Conservation (phyloP, 2,329 filamentous ascomycete species). For the Cadophora luteo-olivacea region DNA sequence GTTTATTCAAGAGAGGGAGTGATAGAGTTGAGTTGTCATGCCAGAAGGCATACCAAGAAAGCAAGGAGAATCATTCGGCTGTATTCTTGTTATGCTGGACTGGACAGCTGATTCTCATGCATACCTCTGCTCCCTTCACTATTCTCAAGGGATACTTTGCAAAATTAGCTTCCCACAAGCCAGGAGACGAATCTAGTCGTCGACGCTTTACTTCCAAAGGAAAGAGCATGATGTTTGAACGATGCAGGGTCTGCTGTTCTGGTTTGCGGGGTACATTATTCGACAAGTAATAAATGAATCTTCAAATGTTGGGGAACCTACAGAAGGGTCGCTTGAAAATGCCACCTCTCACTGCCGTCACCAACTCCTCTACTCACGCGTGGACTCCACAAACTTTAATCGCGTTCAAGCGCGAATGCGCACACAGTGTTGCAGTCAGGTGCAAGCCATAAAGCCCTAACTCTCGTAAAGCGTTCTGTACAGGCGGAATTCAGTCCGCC, state of each 20-base stretch:
- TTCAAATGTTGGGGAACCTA: background rate
- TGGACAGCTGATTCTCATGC: too few species aligned
- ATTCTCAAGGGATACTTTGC: too few species aligned
- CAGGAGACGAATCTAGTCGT: too few species aligned
- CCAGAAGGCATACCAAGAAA: background rate
- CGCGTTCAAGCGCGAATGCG: slow-evolving; percentile 6
- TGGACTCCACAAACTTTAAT: background rate
- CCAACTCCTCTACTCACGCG: background rate
- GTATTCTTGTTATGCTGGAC: background rate
- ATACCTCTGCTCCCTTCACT: too few species aligned
- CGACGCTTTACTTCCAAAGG: background rate
- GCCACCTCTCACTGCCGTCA: background rate
- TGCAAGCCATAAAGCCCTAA: background rate
- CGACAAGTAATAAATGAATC: background rate
- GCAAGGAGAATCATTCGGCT: background rate
- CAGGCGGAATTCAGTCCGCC: background rate
- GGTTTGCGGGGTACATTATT: background rate
- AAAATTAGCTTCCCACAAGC: too few species aligned
- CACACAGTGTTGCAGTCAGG: too few species aligned
- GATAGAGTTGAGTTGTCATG: too few species aligned
- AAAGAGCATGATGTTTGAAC: background rate
- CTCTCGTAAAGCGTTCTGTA: background rate
- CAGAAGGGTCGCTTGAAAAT: slow-evolving; percentile 5
- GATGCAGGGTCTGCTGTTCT: background rate
- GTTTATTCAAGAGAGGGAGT: too few species aligned